A percentile compares a stretch with the other conserved stretches of the same genome.
Conservation (phyloP, 352 stramenopile species). For the Aphanomyces stellatus region DNA sequence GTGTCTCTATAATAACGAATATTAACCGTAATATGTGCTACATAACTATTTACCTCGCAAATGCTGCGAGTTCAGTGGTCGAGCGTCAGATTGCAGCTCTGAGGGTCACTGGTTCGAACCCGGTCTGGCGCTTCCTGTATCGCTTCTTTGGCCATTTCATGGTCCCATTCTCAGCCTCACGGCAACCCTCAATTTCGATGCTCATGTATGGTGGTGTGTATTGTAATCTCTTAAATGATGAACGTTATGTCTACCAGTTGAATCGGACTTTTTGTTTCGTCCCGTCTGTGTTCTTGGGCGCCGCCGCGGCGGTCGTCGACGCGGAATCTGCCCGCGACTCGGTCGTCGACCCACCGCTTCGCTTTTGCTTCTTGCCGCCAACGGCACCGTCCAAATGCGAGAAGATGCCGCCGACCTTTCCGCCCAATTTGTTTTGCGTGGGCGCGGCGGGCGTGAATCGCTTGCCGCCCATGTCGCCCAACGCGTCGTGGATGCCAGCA, state of each 20-base stretch:
- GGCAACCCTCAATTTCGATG: no score
- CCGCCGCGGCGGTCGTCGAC: neutral
- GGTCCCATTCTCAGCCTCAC: no score
- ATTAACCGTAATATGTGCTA: no score
- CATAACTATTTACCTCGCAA: no score
- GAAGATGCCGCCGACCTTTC: slow-evolving; percentile 79
- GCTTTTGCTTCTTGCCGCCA: no score
- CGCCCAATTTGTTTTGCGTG: slow-evolving; percentile 44
- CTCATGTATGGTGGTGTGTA: no score
- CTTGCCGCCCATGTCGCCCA: slow-evolving; percentile 37
- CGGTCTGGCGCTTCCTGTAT: no score
- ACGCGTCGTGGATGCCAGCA: slow-evolving; percentile 64
- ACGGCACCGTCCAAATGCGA: slow-evolving; percentile 51
- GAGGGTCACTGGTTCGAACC: no score
- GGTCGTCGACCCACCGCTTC: neutral
- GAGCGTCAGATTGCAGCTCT: no score
- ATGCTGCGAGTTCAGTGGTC: no score
- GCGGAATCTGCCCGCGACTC: neutral
- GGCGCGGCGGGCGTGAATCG: slow-evolving; percentile 46
- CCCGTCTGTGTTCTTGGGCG: neutral
- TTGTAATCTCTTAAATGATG: neutral
- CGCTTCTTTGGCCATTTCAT: no score
- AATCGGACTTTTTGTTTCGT: slow-evolving; percentile 5
- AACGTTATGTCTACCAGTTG: neutral
- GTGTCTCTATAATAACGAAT: no score